Evolutionary conservation across 495 filamentous ascomycete genomes (phyloP).

Genomic region (Thermothielavioides terrestris): DNA sequence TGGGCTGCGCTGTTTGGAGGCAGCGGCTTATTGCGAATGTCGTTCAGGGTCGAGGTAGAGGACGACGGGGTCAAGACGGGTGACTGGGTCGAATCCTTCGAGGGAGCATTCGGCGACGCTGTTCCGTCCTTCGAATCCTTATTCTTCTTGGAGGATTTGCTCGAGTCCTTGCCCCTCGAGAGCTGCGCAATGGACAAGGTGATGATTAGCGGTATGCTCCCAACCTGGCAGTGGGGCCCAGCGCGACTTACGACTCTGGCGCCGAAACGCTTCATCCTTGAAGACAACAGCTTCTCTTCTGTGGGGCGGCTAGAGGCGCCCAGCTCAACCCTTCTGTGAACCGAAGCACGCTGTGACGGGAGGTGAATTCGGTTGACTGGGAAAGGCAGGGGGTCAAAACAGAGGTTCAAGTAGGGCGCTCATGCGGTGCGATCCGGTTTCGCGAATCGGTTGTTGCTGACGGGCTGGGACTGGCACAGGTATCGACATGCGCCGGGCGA

Average conservation of each 20-base stretch:
- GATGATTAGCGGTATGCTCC: neutral
- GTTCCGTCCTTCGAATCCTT: slow-evolving; percentile 73
- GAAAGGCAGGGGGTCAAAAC: neutral
- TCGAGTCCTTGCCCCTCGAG: slow-evolving; percentile 86
- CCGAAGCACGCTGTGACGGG: slow-evolving; percentile 2
- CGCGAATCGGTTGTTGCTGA: slow-evolving; percentile 1
- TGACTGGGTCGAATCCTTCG: slow-evolving; percentile 47
- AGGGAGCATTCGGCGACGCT: slow-evolving; percentile 61
- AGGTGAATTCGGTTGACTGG: neutral
- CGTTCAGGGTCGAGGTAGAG: slow-evolving; percentile 79
- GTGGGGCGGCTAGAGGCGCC: slow-evolving; percentile 29
- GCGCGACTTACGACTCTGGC: slow-evolving; percentile 82
- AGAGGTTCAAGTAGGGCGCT: neutral
- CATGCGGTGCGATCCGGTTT: slow-evolving; percentile 1
- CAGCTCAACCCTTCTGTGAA: slow-evolving; percentile 23
- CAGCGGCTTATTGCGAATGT: slow-evolving; percentile 73
- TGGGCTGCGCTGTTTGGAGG: slow-evolving; percentile 56
- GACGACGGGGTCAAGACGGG: slow-evolving; percentile 65
- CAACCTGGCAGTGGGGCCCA: too few relatives aligned
- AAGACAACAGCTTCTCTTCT: slow-evolving; percentile 34
- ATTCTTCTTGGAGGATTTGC: slow-evolving; percentile 90
- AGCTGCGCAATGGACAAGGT: slow-evolving; percentile 47
- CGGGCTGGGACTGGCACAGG: neutral
- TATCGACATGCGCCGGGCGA: neutral
- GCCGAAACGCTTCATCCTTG: slow-evolving; percentile 94